Evolutionary conservation across 2,329 filamentous ascomycete genomes (phyloP).

Genomic region (Fusarium incarnatum): DNA sequence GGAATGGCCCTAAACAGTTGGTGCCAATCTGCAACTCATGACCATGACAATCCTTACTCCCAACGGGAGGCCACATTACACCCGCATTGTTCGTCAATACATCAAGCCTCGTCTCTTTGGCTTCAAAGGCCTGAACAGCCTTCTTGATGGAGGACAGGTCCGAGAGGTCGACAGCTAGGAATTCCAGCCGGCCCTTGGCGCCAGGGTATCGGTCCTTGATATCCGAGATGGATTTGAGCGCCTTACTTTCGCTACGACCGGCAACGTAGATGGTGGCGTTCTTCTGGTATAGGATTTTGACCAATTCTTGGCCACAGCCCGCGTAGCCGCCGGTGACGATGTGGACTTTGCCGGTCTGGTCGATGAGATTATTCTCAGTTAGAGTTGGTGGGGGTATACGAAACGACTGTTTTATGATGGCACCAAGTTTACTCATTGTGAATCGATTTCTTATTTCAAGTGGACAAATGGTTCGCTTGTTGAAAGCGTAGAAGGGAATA

Average conservation of each 20-base stretch:
- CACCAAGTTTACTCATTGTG: background rate
- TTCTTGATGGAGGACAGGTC: constrained; percentile 56
- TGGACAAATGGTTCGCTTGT: background rate
- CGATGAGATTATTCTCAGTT: background rate
- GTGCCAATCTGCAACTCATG: constrained; percentile 57
- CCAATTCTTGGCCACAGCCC: constrained; percentile 62
- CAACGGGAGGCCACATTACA: constrained; percentile 53
- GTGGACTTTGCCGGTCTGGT: constrained; percentile 53
- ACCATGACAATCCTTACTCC: constrained; percentile 52
- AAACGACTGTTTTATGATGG: background rate
- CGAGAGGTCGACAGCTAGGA: constrained; percentile 54
- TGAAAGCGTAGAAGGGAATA: background rate
- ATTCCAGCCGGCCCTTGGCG: constrained; percentile 52
- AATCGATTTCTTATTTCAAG: background rate
- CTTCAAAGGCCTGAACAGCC: constrained; percentile 52
- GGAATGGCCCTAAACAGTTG: constrained; percentile 55
- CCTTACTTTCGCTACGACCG: constrained; percentile 57
- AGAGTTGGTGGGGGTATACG: background rate
- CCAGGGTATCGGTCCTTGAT: constrained; percentile 51
- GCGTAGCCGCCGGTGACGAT: constrained; percentile 59
- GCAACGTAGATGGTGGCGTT: constrained; percentile 66
- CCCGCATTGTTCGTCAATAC: constrained; percentile 58
- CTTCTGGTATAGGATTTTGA: constrained; percentile 62
- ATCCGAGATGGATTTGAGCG: constrained; percentile 54
- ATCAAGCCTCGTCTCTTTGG: constrained; percentile 54